Percentiles rank a stretch among this genome's conserved stretches.
Evolutionary conservation across 2,329 filamentous ascomycete species (phyloP).

Genomic region (Achaetomium macrosporum): DNA sequence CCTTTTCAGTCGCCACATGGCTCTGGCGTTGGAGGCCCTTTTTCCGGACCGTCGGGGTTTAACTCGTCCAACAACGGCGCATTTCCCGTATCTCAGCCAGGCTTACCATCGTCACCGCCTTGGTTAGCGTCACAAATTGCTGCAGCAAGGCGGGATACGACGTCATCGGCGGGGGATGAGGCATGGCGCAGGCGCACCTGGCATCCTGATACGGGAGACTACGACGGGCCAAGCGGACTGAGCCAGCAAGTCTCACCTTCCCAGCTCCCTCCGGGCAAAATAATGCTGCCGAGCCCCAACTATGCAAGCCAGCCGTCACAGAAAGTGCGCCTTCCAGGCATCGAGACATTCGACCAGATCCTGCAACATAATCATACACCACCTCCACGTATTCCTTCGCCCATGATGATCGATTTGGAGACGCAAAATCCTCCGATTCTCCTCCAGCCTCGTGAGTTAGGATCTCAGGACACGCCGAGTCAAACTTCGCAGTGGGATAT

Average conservation of each 20-base stretch:
- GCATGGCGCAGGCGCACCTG: constrained; percentile 81
- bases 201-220: constrained; percentile 72
- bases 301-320: constrained; percentile 47
- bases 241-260: constrained; percentile 69
- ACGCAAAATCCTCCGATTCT: constrained; percentile 33
- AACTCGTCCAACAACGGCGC: constrained; percentile 50
- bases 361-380: constrained; percentile 50
- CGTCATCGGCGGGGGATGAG: constrained; percentile 58
- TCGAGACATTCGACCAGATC: constrained; percentile 82
- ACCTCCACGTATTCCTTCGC: constrained; percentile 60
- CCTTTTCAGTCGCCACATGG: constrained; percentile 65
- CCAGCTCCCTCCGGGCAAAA: constrained; percentile 51
- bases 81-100: constrained; percentile 52
- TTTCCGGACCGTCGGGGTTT: constrained; percentile 46
- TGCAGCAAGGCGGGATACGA: constrained; percentile 62
- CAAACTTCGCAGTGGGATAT: constrained; percentile 56
- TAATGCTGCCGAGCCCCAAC: constrained; percentile 42
- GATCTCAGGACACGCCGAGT: constrained; percentile 43
- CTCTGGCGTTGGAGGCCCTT: constrained; percentile 49
- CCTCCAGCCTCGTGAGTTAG: constrained; percentile 29
- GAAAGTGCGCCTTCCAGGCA: constrained; percentile 71
- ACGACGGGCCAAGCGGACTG: constrained; percentile 56
- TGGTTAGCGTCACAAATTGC: constrained; percentile 50
- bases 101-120: constrained; percentile 60
- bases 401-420: constrained; percentile 67